phyloP scores from a whole-genome alignment of 2,329 filamentous ascomycete species.

The Aspergillus persii region DNA sequence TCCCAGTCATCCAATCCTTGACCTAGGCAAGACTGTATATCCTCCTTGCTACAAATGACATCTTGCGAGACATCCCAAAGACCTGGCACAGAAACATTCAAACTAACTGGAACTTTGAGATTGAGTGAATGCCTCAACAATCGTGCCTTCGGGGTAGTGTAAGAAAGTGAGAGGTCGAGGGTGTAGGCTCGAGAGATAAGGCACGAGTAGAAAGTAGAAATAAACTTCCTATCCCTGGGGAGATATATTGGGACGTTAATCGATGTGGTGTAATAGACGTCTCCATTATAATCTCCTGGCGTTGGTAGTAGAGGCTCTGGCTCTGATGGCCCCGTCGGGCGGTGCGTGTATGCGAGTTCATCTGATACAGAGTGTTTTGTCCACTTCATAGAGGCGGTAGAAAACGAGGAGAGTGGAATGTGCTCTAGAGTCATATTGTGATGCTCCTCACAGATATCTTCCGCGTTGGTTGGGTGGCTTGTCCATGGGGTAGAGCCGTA shows the following conservation, averaged over 20 bases:
- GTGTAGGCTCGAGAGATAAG: slow-evolving; percentile 60
- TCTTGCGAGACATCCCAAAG: too few species aligned
- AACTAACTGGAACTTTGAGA: too few species aligned
- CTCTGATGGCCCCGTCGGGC: not conserved
- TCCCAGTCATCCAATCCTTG: too few species aligned
- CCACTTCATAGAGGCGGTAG: not conserved
- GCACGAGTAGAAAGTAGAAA: slow-evolving; percentile 69
- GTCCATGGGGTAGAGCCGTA: not conserved
- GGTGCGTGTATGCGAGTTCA: too few species aligned
- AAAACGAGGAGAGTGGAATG: not conserved
- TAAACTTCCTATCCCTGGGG: slow-evolving; percentile 38
- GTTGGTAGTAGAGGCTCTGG: not conserved
- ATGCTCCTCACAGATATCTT: too few species aligned
- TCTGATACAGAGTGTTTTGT: not conserved
- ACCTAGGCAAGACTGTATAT: too few species aligned
- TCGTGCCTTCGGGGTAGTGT: slow-evolving; percentile 36
- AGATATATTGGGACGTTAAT: not conserved
- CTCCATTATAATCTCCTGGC: not conserved
- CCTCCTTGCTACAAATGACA: too few species aligned
- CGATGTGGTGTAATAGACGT: not conserved
- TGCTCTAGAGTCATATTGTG: not conserved
- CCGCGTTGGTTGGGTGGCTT: too few species aligned
- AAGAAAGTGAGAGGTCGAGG: slow-evolving; percentile 57
- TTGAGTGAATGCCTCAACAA: too few species aligned
- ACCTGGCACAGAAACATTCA: too few species aligned